Base-by-base conservation (phyloP, 805 yeast genomes). In the Sugiyamaella chiloensis region DNA sequence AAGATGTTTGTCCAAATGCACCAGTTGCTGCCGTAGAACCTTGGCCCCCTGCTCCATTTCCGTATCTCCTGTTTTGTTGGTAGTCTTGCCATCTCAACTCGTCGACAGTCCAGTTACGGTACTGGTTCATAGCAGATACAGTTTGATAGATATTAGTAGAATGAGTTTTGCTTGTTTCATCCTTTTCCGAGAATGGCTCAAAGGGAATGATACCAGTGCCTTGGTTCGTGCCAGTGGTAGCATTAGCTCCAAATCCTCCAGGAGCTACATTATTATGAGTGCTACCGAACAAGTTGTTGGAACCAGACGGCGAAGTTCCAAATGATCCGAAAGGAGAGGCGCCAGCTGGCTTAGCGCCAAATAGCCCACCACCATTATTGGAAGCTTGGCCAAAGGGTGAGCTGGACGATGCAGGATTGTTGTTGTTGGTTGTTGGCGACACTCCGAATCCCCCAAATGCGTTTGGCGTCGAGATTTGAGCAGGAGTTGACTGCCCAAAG, bases 11-110 rank as follows among this genome's bases (percentile, higher is more conserved):
- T 24, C 67, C 67, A 47, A 61, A 60, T 7, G 55, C 46, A 21
- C 52, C 31, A 7, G 42, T 27, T 32, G 30, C 43, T 24, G 51
- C 50, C 24, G 44, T 49, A 26, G 45, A 29, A 20, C 50, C 9
- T 2, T 37, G 37, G 3, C 46, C 36, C 26, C 52, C 35, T 1
- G 44, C 50, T 23, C 72, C 66, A 52, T 70, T 79, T 12, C 87
- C 90, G 53, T 54, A 79, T 51, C 79, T 75, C 60, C 93, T 75
- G 46, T 79, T 79, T 54, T 81, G 85, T 57, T 80, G 79, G 63
- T 93, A 93, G 68, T 93, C 99, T 64, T 85, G 91, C 57, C 77
- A 71, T 62, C 99, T 78, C 65, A 93, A 76, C 63, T 93, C 99
- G 27, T 89, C 97, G 60, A 82, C 78, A 0, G 96, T 86, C 58